A percentile compares a stretch with the other conserved stretches of the same genome.
Evolutionary conservation across 2,329 filamentous ascomycete species (phyloP).

Genomic region (Paracoccidioides lutzii): DNA sequence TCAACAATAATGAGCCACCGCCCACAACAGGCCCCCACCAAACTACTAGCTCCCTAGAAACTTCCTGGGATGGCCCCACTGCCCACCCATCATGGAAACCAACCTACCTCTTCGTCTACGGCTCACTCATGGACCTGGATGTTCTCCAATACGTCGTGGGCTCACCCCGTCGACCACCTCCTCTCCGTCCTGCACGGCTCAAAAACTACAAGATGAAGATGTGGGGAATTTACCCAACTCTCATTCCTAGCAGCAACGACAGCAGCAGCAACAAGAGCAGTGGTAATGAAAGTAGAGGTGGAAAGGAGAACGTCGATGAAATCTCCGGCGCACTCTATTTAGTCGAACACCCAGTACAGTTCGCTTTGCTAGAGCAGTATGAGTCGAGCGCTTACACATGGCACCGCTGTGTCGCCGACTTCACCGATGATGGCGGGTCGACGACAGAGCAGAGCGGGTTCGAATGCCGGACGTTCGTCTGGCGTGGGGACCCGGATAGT

Average conservation of each 20-base stretch:
- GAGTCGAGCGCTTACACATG: slow-evolving; percentile 8
- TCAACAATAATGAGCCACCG: background rate
- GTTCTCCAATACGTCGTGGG: slow-evolving; percentile 6
- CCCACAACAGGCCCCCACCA: background rate
- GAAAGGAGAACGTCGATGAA: background rate
- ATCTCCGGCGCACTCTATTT: slow-evolving; percentile 5
- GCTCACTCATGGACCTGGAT: slow-evolving; percentile 10
- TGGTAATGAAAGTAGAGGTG: background rate
- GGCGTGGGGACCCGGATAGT: slow-evolving; percentile 5
- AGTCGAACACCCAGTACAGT: slow-evolving; percentile 5
- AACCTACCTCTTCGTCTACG: slow-evolving; percentile 8
- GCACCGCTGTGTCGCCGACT: slow-evolving; percentile 3
- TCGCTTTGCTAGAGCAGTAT: slow-evolving; percentile 6
- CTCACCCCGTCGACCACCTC: background rate
- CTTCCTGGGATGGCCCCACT: background rate
- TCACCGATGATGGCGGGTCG: background rate
- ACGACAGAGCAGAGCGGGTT: slow-evolving; percentile 1
- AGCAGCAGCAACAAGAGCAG: background rate
- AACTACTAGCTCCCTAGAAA: background rate
- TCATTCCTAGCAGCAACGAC: background rate
- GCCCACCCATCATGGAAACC: background rate
- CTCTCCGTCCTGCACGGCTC: slow-evolving; percentile 5
- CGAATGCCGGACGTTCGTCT: slow-evolving; percentile 8
- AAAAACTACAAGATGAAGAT: slow-evolving; percentile 10
- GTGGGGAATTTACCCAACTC: slow-evolving; percentile 8